Percentiles rank a stretch among this genome's conserved stretches.
Conservation (phyloP, 2,329 filamentous ascomycete species). For the Phaeosphaeriaceae sp. region DNA sequence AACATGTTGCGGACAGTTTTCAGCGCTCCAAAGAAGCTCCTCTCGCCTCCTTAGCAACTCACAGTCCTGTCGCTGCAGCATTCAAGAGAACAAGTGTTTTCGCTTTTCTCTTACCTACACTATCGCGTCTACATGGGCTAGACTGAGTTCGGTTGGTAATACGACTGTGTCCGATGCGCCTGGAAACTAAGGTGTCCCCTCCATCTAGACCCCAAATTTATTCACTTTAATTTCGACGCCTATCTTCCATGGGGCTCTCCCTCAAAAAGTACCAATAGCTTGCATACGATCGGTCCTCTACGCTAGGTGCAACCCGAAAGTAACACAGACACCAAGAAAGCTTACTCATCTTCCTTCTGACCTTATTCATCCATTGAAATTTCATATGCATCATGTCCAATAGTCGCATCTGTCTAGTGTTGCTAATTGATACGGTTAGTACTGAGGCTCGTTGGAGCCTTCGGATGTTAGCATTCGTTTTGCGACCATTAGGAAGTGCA, state of each 20-base stretch:
- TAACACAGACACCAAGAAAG: not conserved
- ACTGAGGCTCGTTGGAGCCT: constrained; percentile 6
- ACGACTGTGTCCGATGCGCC: constrained; percentile 21
- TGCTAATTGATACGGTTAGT: constrained; percentile 20
- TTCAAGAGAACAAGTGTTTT: constrained; percentile 11
- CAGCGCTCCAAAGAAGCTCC: not conserved
- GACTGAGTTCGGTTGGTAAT: constrained; percentile 23
- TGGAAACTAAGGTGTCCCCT: constrained; percentile 15
- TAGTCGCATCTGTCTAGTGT: constrained; percentile 16
- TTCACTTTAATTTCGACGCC: constrained; percentile 18
- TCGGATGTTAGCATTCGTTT: constrained; percentile 19
- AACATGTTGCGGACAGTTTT: too few relatives aligned
- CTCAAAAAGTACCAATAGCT: too few relatives aligned
- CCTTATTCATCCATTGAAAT: constrained; percentile 12
- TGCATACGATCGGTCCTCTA: too few relatives aligned
- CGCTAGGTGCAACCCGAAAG: not conserved
- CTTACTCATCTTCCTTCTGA: constrained; percentile 20
- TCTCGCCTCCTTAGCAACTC: not conserved
- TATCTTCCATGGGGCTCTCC: constrained; percentile 14
- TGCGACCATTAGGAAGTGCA: constrained; percentile 3
- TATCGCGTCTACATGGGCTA: constrained; percentile 18
- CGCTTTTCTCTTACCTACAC: constrained; percentile 18
- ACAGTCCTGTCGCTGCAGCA: constrained; percentile 12
- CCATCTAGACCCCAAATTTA: constrained; percentile 7
- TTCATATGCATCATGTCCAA: constrained; percentile 18